Evolutionary conservation across 1,284 basidiomycete genomes (phyloP), one percentile per base, ranked within the genome.

Genomic region (Caloboletus firmus): DNA sequence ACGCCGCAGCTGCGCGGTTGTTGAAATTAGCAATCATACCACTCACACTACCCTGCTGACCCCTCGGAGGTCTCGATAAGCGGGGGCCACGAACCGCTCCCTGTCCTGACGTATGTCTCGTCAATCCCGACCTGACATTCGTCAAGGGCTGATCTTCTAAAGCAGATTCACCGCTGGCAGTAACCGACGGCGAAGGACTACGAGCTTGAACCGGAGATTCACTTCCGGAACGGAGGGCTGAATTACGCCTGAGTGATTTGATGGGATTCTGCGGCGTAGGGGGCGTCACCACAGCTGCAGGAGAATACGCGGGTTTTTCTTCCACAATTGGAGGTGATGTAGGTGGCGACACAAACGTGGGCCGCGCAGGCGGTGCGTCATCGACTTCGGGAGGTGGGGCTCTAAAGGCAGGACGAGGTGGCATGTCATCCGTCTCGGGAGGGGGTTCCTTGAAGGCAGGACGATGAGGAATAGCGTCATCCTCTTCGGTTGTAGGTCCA

Each of bases 11-110:
- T 26, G 71, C 59, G 51, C 76, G 79, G 52, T 77, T 76, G 62
- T 85, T 86, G 59, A 88, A 61, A 62, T 72, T 82, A 45, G 79
- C 78, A 40, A 84, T 77, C 69, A 84, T 72, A 51, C 69, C 77
- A 58, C 80, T 79, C 44, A 87, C 83, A 57, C 54, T 68, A 32
- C 76, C 73, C 28, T 69, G 70, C 28, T 69, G 71, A 8, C 67
- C 55, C 45, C 80, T 72, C 22, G 77, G 76, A n/a, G 72, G 73
- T 36, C 79, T 74, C 22, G 79, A 73, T 31, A 76, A 68, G 52
- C 85, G 75, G 0, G 82, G 81, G 1, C 81, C 81, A 52, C 84
- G 79, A 8, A 82, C 70, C 1, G 76, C 70, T 6, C 76, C 75
- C 53, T 80, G 80, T 35, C 69, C 71, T 5, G 80, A 79, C 20